phyloP scores from a whole-genome alignment of 208 protist species.

The Leishmania turanica region DNA sequence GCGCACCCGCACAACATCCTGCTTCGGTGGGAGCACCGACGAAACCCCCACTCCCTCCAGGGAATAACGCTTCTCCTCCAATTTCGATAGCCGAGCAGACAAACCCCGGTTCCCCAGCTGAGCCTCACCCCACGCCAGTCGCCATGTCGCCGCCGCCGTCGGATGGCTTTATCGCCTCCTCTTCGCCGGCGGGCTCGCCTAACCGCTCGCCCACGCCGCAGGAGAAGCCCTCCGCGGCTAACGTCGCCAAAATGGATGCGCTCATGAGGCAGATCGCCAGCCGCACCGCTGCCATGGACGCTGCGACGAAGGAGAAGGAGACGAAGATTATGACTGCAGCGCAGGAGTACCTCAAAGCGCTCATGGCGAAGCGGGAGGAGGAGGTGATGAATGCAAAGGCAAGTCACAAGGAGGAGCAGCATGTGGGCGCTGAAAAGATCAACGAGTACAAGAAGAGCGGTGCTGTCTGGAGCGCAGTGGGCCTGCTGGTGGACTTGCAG shows the following conservation, averaged over 20 bases:
- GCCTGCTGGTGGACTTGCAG: conserved; percentile 70
- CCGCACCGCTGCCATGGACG: conserved; percentile 63
- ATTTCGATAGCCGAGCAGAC: background rate
- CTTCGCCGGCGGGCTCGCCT: conserved; percentile 9
- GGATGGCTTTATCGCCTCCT: conserved; percentile 28
- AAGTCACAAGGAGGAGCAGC: conserved; percentile 63
- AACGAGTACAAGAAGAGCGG: conserved; percentile 62
- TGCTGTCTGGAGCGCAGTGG: conserved; percentile 74
- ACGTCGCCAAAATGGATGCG: conserved; percentile 40
- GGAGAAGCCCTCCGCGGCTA: conserved; percentile 13
- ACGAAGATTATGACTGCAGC: conserved; percentile 50
- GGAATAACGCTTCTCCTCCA: background rate
- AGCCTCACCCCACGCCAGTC: conserved; percentile 22
- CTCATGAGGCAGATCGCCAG: conserved; percentile 64
- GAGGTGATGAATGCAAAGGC: conserved; percentile 51
- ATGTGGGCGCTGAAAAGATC: conserved; percentile 44
- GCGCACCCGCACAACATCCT: conserved; percentile 2
- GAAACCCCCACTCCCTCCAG: background rate
- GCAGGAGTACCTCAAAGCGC: conserved; percentile 69
- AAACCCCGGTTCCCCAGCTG: conserved; percentile 7
- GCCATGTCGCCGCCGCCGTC: background rate
- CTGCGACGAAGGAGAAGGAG: conserved; percentile 68
- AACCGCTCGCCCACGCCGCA: conserved; percentile 20
- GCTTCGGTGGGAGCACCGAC: background rate
- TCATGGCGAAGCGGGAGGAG: conserved; percentile 60